Evolutionary conservation across 768 basidiomycete genomes (phyloP).

Genomic region (Suillus alpinus): DNA sequence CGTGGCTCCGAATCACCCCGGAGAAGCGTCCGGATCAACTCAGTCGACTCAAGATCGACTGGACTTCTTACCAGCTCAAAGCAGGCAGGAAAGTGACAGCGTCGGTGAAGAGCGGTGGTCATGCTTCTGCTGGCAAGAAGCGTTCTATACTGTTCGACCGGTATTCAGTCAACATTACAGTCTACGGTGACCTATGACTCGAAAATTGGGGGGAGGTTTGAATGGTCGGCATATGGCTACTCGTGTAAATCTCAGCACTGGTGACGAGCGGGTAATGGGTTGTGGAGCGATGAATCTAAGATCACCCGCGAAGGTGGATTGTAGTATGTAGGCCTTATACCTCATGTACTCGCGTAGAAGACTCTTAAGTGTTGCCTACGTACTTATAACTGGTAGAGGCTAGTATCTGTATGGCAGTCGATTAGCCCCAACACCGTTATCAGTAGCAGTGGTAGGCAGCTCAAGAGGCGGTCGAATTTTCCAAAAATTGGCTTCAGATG

Average conservation of each 20-base stretch:
- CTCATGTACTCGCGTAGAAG: not conserved
- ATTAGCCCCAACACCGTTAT: not conserved
- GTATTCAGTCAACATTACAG: constrained; percentile 1
- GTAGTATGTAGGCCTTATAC: not conserved
- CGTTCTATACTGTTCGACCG: not conserved
- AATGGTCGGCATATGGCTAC: not conserved
- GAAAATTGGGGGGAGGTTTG: not conserved
- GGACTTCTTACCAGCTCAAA: not conserved
- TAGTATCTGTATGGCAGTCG: not conserved
- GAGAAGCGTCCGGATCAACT: not conserved
- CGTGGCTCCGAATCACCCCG: not conserved
- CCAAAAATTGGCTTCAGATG: not conserved
- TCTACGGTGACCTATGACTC: not conserved
- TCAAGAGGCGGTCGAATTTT: not conserved
- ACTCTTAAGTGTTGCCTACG: not conserved
- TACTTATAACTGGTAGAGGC: not conserved
- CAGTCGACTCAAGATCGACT: not conserved
- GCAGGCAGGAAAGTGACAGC: not conserved
- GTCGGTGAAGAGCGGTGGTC: not conserved
- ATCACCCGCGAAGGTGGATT: not conserved
- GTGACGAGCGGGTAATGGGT: not conserved
- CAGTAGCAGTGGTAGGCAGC: not conserved
- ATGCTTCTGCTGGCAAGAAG: not conserved
- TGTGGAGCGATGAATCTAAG: not conserved
- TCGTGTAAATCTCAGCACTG: not conserved